phyloP scores from a whole-genome alignment of 2,329 filamentous ascomycete species.

The Hortaea werneckii region DNA sequence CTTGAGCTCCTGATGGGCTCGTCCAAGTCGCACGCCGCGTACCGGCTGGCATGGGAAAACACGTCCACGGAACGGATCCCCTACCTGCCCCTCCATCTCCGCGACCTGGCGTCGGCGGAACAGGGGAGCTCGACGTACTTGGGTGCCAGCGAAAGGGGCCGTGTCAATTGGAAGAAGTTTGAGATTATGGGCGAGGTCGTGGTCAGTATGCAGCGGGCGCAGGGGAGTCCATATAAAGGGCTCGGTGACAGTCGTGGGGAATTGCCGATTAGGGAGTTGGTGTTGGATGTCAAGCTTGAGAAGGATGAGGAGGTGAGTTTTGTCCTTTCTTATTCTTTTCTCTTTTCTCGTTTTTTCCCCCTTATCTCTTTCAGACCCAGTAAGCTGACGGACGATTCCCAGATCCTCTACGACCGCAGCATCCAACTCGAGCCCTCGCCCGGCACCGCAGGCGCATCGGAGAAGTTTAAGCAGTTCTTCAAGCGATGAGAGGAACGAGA shows the following conservation, averaged over 20 bases:
- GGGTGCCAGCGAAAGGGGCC: conserved; percentile 17
- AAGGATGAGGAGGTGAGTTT: conserved; percentile 75
- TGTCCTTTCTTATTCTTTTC: too few relatives aligned
- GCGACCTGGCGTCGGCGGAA: conserved; percentile 84
- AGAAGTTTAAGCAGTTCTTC: conserved; percentile 36
- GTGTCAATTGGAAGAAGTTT: conserved; percentile 97
- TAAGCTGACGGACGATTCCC: too few relatives aligned
- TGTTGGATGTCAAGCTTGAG: conserved; percentile 71
- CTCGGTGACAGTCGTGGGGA: conserved; percentile 46
- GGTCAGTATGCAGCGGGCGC: conserved; percentile 81
- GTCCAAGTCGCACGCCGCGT: conserved; percentile 85
- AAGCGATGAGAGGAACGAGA: conserved; percentile 31
- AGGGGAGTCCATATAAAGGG: conserved; percentile 70
- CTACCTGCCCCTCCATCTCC: conserved; percentile 78
- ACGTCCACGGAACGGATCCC: conserved; percentile 82
- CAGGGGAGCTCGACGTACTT: conserved; percentile 88
- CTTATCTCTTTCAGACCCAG: too few relatives aligned
- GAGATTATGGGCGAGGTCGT: conserved; percentile 91
- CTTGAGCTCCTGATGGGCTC: conserved; percentile 87
- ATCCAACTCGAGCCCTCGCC: conserved; percentile 40
- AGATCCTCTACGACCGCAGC: conserved; percentile 52
- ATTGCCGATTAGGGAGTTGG: conserved; percentile 59
- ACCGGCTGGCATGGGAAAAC: conserved; percentile 96
- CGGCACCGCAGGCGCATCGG: conserved; percentile 16
- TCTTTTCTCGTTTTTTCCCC: too few relatives aligned